phyloP scores from a whole-genome alignment of 495 filamentous ascomycete species.

The Annulohypoxylon moriforme region DNA sequence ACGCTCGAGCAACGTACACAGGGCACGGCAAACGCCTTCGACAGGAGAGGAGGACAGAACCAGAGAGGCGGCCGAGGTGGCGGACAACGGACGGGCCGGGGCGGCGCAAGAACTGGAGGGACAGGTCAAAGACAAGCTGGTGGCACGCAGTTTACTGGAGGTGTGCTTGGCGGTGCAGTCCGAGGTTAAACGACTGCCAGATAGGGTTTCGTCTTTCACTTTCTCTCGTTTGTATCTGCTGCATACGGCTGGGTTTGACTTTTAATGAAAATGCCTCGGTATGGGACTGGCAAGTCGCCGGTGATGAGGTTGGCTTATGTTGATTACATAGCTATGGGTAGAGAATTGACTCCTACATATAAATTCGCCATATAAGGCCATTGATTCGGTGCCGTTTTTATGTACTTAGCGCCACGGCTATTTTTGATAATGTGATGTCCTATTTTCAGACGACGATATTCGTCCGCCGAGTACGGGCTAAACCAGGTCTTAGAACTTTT shows the following conservation, averaged over 20 bases:
- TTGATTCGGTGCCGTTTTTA: neutral
- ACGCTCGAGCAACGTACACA: constrained; percentile 96
- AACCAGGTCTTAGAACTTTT: neutral
- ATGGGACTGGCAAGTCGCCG: constrained; percentile 30
- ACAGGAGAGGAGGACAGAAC: constrained; percentile 82
- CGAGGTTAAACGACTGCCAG: constrained; percentile 53
- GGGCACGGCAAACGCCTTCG: constrained; percentile 93
- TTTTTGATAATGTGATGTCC: too few species aligned
- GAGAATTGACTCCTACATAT: constrained; percentile 27
- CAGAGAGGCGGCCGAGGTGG: constrained; percentile 78
- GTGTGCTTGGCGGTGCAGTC: constrained; percentile 66
- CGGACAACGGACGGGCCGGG: constrained; percentile 73
- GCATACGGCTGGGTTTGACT: constrained; percentile 46
- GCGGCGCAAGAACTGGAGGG: constrained; percentile 67
- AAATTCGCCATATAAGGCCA: neutral
- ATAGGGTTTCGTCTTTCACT: constrained; percentile 22
- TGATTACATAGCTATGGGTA: constrained; percentile 32
- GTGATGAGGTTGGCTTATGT: constrained; percentile 16
- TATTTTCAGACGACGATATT: neutral
- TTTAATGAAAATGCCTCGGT: constrained; percentile 40
- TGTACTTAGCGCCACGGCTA: too few species aligned
- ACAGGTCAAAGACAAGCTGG: constrained; percentile 66
- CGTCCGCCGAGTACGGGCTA: neutral
- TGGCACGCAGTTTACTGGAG: constrained; percentile 68
- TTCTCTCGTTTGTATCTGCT: constrained; percentile 45